Conservation (phyloP, 768 basidiomycete species). For the Strobilomyces dryophilus region DNA sequence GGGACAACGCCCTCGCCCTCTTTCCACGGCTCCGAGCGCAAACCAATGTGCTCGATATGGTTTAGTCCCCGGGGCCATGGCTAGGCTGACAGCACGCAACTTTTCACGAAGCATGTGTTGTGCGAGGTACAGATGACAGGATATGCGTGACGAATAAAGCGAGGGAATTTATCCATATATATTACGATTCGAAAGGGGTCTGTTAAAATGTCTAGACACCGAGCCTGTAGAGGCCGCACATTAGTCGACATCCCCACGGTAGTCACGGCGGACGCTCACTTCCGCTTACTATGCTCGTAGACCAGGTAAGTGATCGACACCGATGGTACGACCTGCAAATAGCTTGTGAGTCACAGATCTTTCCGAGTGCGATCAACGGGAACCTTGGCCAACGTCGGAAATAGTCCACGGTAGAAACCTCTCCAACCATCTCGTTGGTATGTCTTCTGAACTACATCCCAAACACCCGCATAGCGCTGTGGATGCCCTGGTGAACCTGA, state of each 20-base stretch:
- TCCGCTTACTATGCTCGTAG: slow-evolving; percentile 82
- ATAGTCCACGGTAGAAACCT: slow-evolving; percentile 90
- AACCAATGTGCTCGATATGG: not conserved
- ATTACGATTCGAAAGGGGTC: slow-evolving; percentile 12
- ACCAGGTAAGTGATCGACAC: slow-evolving; percentile 98
- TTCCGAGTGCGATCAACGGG: slow-evolving; percentile 3
- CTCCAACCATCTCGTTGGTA: slow-evolving; percentile 85
- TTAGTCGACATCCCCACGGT: slow-evolving; percentile 1
- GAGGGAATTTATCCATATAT: slow-evolving; percentile 23
- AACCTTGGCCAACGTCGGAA: slow-evolving; percentile 91
- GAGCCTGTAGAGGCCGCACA: slow-evolving; percentile 41
- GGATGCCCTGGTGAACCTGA: slow-evolving; percentile 96
- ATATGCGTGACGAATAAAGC: slow-evolving; percentile 22
- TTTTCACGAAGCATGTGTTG: slow-evolving; percentile 18
- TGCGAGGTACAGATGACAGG: slow-evolving; percentile 26
- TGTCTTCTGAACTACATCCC: slow-evolving; percentile 80
- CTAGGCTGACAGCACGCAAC: slow-evolving; percentile 8
- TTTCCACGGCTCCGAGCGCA: slow-evolving; percentile 38
- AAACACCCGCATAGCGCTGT: slow-evolving; percentile 81
- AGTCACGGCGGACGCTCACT: slow-evolving; percentile 38
- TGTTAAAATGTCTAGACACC: slow-evolving; percentile 46
- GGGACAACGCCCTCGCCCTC: slow-evolving; percentile 48
- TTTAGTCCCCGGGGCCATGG: not conserved
- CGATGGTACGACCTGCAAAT: slow-evolving; percentile 79
- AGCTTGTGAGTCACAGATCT: slow-evolving; percentile 1